Percentiles rank a stretch among this genome's conserved stretches.
phyloP scores from a whole-genome alignment of 2,329 filamentous ascomycete species.

The Sclerotinia borealis region DNA sequence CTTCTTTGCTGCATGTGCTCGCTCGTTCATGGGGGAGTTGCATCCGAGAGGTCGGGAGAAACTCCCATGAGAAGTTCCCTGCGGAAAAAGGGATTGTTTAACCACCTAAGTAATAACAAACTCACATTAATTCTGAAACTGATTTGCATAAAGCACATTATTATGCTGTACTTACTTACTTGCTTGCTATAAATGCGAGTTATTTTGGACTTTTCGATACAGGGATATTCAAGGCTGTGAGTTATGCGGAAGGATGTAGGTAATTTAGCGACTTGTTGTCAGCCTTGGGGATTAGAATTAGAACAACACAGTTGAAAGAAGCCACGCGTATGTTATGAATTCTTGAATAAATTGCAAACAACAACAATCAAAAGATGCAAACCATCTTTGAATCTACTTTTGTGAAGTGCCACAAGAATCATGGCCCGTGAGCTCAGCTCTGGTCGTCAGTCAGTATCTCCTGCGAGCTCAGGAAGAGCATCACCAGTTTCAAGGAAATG shows the following conservation, averaged over 20 bases:
- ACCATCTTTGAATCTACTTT: slow-evolving; percentile 17
- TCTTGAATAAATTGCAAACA: slow-evolving; percentile 9
- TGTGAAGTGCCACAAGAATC: slow-evolving; percentile 28
- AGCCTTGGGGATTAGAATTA: slow-evolving; percentile 11
- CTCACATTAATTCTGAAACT: neutral
- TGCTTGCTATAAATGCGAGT: neutral
- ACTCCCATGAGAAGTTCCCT: slow-evolving; percentile 23
- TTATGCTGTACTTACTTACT: neutral
- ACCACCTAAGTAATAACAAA: neutral
- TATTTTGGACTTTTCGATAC: neutral
- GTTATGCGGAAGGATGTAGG: slow-evolving; percentile 3
- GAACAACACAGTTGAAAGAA: slow-evolving; percentile 15
- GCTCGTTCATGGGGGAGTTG: slow-evolving; percentile 18
- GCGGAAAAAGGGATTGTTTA: neutral
- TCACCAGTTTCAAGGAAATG: slow-evolving; percentile 71
- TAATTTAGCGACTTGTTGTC: slow-evolving; percentile 12
- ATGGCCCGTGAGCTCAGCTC: slow-evolving; percentile 61
- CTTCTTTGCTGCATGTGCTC: slow-evolving; percentile 16
- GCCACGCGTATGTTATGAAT: slow-evolving; percentile 18
- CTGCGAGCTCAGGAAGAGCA: slow-evolving; percentile 76
- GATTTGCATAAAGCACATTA: neutral
- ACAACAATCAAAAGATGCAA: slow-evolving; percentile 20
- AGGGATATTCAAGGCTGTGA: slow-evolving; percentile 6
- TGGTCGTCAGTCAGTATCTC: slow-evolving; percentile 58
- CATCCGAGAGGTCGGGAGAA: slow-evolving; percentile 13